Conservation (phyloP, 768 basidiomycete species). For the Lanmaoa rubissima region DNA sequence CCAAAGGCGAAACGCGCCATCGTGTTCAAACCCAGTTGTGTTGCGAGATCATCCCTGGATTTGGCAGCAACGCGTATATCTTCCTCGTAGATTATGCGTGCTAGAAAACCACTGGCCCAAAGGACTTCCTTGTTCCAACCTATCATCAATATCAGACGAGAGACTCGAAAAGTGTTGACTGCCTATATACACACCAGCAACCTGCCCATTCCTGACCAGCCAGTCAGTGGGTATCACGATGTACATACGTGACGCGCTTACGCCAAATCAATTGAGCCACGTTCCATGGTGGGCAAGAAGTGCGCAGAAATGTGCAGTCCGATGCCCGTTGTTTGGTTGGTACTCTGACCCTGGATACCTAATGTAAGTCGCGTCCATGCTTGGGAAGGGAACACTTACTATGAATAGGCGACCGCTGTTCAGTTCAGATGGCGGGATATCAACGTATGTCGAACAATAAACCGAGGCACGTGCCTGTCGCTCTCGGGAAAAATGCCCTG, state of each 20-base stretch:
- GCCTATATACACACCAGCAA: constrained; percentile 51
- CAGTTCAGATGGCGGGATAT: neutral
- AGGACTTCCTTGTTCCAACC: constrained; percentile 92
- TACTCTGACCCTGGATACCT: constrained; percentile 72
- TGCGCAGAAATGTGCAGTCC: constrained; percentile 63
- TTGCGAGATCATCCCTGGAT: neutral
- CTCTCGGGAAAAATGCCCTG: constrained; percentile 6
- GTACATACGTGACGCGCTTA: constrained; percentile 34
- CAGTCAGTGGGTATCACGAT: neutral
- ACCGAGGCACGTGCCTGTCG: neutral
- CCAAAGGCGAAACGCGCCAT: constrained; percentile 79
- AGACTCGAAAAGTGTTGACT: neutral
- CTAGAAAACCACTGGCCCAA: constrained; percentile 77
- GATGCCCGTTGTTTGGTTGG: constrained; percentile 84
- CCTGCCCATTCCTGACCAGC: constrained; percentile 67
- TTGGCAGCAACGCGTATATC: constrained; percentile 45
- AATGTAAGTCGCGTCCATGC: constrained; percentile 5
- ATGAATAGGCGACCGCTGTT: neutral
- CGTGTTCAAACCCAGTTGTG: constrained; percentile 54
- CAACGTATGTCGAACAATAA: neutral
- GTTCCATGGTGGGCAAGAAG: constrained; percentile 94
- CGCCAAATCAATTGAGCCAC: constrained; percentile 89
- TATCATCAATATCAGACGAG: constrained; percentile 22
- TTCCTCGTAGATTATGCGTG: constrained; percentile 79
- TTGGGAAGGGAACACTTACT: neutral